Evolutionary conservation across 208 protist species (phyloP).

Genomic region (Histomonas meleagridis): DNA sequence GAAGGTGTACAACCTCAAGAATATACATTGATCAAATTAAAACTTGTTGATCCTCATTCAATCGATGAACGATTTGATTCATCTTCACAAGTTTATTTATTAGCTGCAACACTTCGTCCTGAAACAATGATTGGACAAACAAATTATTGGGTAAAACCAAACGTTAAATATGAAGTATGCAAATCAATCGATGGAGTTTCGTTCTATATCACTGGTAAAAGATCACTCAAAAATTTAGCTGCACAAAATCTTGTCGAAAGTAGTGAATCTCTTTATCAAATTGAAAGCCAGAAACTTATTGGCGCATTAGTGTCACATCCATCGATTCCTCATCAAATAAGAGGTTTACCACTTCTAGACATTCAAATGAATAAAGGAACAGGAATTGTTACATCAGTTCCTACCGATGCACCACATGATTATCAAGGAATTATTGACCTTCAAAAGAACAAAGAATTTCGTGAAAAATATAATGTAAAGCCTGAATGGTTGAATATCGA

Average conservation of each 20-base stretch:
- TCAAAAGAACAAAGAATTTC: constrained; percentile 51
- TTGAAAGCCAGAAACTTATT: not conserved
- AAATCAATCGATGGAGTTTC: not conserved
- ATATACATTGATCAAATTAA: constrained; percentile 75
- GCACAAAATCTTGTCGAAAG: not conserved
- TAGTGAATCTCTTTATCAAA: not conserved
- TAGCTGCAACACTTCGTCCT: constrained; percentile 91
- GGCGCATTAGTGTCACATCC: not conserved
- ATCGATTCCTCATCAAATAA: not conserved
- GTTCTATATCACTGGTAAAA: not conserved
- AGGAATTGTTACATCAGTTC: constrained; percentile 89
- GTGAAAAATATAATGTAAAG: constrained; percentile 57
- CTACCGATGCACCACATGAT: constrained; percentile 91
- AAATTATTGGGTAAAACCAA: constrained; percentile 95
- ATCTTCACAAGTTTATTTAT: constrained; percentile 72
- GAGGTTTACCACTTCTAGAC: not conserved
- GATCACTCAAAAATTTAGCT: not conserved
- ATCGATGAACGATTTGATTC: constrained; percentile 41
- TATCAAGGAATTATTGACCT: constrained; percentile 87
- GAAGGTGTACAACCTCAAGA: constrained; percentile 90
- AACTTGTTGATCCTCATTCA: constrained; percentile 67
- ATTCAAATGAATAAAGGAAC: constrained; percentile 65
- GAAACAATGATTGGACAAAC: constrained; percentile 99
- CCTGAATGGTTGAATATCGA: constrained; percentile 83
- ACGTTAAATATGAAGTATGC: constrained; percentile 71